Base-by-base conservation (phyloP, 345 rosid genomes). In the Leavenworthia alabamica region DNA sequence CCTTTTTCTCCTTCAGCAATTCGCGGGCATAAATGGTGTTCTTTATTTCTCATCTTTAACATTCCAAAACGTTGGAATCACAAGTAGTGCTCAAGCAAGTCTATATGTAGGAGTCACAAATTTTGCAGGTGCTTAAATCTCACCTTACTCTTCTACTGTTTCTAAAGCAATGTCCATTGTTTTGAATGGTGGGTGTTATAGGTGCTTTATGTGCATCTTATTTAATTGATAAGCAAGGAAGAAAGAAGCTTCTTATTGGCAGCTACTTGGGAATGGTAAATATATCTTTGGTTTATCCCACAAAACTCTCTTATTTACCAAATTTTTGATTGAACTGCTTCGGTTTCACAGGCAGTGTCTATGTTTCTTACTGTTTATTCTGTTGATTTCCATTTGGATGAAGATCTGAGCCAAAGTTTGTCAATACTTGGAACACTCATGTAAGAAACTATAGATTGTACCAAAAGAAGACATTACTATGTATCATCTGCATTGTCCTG, bases 21-120 rank as follows among this genome's bases (percentile, higher is more conserved):
- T 88, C 71, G 92, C 92, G 3, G 96, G 96, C 39, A 85, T 88
- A 71, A 88, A 88, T 40, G 96, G 88, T 62, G 87, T 88, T 49
- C 88, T 88, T 24, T 88, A 88, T 72, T 88, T 85, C 76, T 88
- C 92, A 23, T 85, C 96, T 46, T 65, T 85, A 75, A 85, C 89
- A 33, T 85, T 85, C 69, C 75, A 75, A 73, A 81, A 81, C 68
- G 89, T 80, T 62, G 96, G 96, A 58, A 75, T 88, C 52, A 37
- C 83, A 20, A 77, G 73, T 44, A 70, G 80, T 57, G 79, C 84
- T 71, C 75, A 76, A 52, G 85, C 89, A 29, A 88, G 86, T 73
- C 75, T 79, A 58, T 80, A 65, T 66, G 78, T 83, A 45, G 96
- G 96, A 62, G 37, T 83, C 40, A 76, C 82, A 40, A 88, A 88